These are phyloP conservation scores for Raphanus sativus DNA, from an alignment of 345 rosid genomes.

Conservation along the genomic window DNA sequence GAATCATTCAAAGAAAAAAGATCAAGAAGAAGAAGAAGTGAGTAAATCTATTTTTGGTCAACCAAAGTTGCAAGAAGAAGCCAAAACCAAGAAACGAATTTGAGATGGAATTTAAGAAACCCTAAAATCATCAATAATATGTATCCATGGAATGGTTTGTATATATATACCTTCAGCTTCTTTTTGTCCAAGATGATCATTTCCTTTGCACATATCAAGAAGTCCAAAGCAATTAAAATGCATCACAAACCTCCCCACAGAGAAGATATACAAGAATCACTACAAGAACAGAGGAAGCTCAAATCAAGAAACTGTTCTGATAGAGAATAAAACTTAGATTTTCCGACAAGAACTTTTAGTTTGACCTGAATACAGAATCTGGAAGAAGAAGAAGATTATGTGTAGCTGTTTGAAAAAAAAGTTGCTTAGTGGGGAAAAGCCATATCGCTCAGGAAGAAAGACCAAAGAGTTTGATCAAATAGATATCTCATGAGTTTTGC, in stretches of 20 bases:
- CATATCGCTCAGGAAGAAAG: background rate
- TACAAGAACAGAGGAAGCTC: conserved; percentile 19
- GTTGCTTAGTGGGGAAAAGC: conserved; percentile 11
- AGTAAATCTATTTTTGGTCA: conserved; percentile 5
- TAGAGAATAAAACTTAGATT: background rate
- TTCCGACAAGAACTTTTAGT: background rate
- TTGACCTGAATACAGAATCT: conserved; percentile 12
- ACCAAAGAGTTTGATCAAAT: conserved; percentile 9
- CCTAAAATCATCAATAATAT: background rate
- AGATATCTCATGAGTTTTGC: conserved; percentile 21
- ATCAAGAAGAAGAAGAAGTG: background rate
- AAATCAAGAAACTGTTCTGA: conserved; percentile 10
- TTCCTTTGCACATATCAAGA: conserved; percentile 42
- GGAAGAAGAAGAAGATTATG: background rate
- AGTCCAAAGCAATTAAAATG: conserved; percentile 53
- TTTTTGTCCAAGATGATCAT: conserved; percentile 24
- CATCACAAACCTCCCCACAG: conserved; percentile 46
- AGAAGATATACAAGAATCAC: conserved; percentile 5
- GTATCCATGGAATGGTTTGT: background rate
- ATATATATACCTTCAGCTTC: conserved; percentile 53
- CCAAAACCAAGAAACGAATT: background rate
- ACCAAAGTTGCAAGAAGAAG: background rate
- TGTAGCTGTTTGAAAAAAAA: background rate
- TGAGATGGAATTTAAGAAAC: background rate
- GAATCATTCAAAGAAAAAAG: conserved; percentile 17